Evolutionary conservation across 495 filamentous ascomycete species (phyloP), one percentile per base, ranked within the genome.

Genomic region (Penicillium bovifimosum): DNA sequence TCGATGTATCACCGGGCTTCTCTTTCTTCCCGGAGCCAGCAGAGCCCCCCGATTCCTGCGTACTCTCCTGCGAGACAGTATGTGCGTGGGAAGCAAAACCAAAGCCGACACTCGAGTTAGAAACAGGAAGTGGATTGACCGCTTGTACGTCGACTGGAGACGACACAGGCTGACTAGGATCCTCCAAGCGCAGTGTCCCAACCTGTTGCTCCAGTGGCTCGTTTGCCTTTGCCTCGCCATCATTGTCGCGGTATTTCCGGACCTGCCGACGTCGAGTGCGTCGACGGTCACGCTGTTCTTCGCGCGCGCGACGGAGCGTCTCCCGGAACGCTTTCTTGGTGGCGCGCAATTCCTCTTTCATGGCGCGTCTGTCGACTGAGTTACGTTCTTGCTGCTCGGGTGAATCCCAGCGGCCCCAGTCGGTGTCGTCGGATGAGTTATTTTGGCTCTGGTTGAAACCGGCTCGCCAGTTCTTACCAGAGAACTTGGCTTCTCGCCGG

Each of bases 331-430:
- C 71, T 40, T 75, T 68, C 28, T 58, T 61, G 6, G 71, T 70
- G 13, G 65, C 62, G 1, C 64, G 64, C 45, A 70, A 63, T 52
- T 76, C 73, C 31, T 73, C 70, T 42, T 70, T 76, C 39, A 71
- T 60, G 2, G 64, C 64, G 6, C 58, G 62, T 14, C 58, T 58
- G n/a, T 72, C 69, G 0, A 56, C 53, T 20, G 57, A 54, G 14
- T 67, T 65, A 7, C 64, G 66, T 34, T 68, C 59, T 9, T 68
- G 65, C 34, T 71, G 64, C 14, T 69, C 65, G 1, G 73, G 70
- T 0, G 67, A 69, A 34, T 75, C 70, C 71, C 71, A 74, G 18
- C 70, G 63, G 3, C 71, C 65, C 68, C 71, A 69, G 38, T 68
- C 60, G 14, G 41, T 60, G 14, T 58, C 41, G 32, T 52, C 32